These are phyloP conservation scores for Citrus maxima DNA, from an alignment of 345 rosid genomes.

Conservation along the genomic window DNA sequence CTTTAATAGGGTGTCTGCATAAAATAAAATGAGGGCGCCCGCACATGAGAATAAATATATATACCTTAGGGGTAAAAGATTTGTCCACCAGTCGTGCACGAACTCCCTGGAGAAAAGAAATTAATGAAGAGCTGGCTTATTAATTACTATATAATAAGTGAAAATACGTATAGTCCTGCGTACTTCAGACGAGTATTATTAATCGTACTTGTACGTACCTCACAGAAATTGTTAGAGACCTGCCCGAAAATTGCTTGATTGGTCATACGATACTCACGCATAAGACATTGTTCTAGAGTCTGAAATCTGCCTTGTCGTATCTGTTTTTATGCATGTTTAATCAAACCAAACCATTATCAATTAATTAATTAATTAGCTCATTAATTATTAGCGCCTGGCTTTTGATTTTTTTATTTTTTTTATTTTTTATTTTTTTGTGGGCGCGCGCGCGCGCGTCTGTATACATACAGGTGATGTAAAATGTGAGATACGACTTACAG, in stretches of 20 bases:
- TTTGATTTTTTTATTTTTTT: background rate
- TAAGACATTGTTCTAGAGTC: slow-evolving; percentile 5
- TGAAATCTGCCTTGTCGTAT: slow-evolving; percentile 4
- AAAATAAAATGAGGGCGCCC: too few relatives aligned
- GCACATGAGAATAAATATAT: too few relatives aligned
- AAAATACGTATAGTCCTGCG: too few relatives aligned
- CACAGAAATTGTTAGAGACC: background rate
- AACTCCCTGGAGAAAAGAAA: background rate
- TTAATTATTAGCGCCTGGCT: background rate
- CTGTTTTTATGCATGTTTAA: background rate
- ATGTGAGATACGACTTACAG: background rate
- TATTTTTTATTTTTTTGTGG: too few relatives aligned
- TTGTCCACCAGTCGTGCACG: background rate
- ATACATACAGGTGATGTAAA: background rate
- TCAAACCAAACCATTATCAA: too few relatives aligned
- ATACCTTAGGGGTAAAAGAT: background rate
- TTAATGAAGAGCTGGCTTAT: too few relatives aligned
- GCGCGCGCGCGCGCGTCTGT: too few relatives aligned
- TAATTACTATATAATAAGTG: too few relatives aligned
- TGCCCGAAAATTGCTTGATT: background rate
- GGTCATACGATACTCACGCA: background rate
- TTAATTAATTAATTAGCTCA: background rate
- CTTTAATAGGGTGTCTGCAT: too few relatives aligned
- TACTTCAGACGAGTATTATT: background rate
- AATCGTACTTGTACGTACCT: background rate